Percentiles rank a stretch among this genome's conserved stretches.
These are phyloP conservation scores for Exophiala aquamarina DNA, from an alignment of 2,329 filamentous ascomycete species.

Conservation along the genomic window DNA sequence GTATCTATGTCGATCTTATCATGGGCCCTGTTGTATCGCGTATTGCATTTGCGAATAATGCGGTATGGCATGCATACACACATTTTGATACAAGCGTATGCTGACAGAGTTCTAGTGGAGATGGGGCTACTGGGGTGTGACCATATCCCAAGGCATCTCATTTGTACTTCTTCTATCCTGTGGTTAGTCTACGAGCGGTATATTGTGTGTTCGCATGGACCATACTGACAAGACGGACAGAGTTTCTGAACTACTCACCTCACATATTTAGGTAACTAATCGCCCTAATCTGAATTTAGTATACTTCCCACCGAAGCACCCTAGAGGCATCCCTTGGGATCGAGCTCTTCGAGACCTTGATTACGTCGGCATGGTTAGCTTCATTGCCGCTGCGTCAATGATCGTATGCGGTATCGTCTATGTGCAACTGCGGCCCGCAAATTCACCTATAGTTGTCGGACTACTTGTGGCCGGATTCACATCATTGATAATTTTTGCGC, in stretches of 20 bases:
- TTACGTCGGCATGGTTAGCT: conserved; percentile 39
- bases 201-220: no score
- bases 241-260: no score
- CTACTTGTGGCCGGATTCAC: conserved; percentile 37
- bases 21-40: conserved; percentile 48
- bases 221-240: no score
- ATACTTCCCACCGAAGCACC: conserved; percentile 43
- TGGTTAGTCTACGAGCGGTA: no score
- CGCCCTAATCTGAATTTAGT: no score
- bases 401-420: conserved; percentile 46
- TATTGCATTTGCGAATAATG: conserved; percentile 41
- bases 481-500: conserved; percentile 36
- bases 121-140: conserved; percentile 48
- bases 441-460: conserved; percentile 37
- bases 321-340: conserved; percentile 36
- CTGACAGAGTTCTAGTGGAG: conserved; percentile 42
- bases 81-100: conserved; percentile 8
- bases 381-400: conserved; percentile 36
- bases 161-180: conserved; percentile 40
- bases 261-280: no score
- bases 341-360: conserved; percentile 39
- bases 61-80: conserved; percentile 34
- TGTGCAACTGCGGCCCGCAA: conserved; percentile 37
- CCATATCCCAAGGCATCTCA: conserved; percentile 45
- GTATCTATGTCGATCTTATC: conserved; percentile 46